Base-by-base conservation (phyloP, 192 early-diverging fungal species). In the Mortierella alpina region DNA sequence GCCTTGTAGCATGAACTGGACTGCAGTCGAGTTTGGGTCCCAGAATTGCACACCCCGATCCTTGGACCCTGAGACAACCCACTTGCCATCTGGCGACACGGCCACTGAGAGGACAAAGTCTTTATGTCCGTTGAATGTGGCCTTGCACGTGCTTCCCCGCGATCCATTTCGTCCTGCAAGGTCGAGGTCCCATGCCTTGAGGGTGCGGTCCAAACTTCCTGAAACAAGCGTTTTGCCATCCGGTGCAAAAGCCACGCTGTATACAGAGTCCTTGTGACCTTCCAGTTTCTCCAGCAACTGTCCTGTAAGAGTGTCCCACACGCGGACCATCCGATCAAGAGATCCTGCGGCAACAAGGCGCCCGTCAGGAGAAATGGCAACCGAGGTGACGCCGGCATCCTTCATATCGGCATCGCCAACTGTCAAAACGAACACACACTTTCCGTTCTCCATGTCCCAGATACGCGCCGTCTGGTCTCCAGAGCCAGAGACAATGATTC, bases 71-170 rank as follows among this genome's bases (percentile, higher is more conserved):
- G 93, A 93, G 7, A 97, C 93, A 39, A 97, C 91, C 95, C 95
- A 98, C 82, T 94, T 91, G 63, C 90, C 93, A 75, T 92, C 91
- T 0, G 93, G 90, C 51, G 92, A 91, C 63, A 90, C 93, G 1
- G 94, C 96, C 20, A 99, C 97, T 0, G 95, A 96, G 45, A 99
- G 88, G 22, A 99, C 97, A 94, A 96, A 99, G 86, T 99, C 97
- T 83, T 90, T 90, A 63, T 88, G 88, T 15, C 86, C 90, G 1
- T 56, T 84, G 50, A 87, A 87, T 6, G 84, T 85, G 53, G 68
- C 64, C 45, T 86, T 86, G 66, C 85, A 84, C 2, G 65, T 81
- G 52, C 65, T 71, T 62, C 82, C 70, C 70, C 72, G 70, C 52
- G 59, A 20, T 44, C 60, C 78, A 47, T 73, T 68, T 22, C 80